Evolutionary conservation across 148 eudicot genomes (phyloP).

Genomic region (Diospyros kaki): DNA sequence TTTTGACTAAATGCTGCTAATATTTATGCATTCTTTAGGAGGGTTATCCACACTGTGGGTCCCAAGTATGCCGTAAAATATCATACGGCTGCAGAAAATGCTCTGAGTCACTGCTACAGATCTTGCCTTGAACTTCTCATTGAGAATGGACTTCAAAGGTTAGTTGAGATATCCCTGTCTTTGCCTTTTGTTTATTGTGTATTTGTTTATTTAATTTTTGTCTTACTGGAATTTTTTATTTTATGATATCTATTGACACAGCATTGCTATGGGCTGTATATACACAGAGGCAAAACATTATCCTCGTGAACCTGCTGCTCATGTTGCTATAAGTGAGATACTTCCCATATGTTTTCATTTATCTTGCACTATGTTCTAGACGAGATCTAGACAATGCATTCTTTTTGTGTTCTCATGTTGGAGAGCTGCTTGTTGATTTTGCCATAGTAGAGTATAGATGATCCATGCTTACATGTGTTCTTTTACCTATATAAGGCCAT

Average conservation of each 20-base stretch:
- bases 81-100: slow-evolving; percentile 99
- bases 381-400: neutral
- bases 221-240: slow-evolving; percentile 10
- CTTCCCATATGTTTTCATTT: slow-evolving; percentile 9
- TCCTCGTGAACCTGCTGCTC: slow-evolving; percentile 99
- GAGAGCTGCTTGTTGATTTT: no score
- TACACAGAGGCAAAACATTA: slow-evolving; percentile 90
- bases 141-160: slow-evolving; percentile 84
- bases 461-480: neutral
- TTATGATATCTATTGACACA: slow-evolving; percentile 39
- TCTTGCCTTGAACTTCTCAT: slow-evolving; percentile 94
- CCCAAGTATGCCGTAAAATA: slow-evolving; percentile 99
- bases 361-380: no score
- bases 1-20: no score
- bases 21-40: slow-evolving; percentile 41
- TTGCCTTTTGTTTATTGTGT: slow-evolving; percentile 7
- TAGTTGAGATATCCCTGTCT: slow-evolving; percentile 17
- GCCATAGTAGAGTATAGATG: neutral
- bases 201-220: slow-evolving; percentile 7
- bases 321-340: slow-evolving; percentile 91
- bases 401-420: no score
- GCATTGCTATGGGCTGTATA: slow-evolving; percentile 95
- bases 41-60: slow-evolving; percentile 97
- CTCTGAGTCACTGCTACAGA: slow-evolving; percentile 94
- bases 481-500: no score